These are phyloP conservation scores for Hygrocybe coccinea DNA, from an alignment of 768 basidiomycete species.

Conservation along the genomic window DNA sequence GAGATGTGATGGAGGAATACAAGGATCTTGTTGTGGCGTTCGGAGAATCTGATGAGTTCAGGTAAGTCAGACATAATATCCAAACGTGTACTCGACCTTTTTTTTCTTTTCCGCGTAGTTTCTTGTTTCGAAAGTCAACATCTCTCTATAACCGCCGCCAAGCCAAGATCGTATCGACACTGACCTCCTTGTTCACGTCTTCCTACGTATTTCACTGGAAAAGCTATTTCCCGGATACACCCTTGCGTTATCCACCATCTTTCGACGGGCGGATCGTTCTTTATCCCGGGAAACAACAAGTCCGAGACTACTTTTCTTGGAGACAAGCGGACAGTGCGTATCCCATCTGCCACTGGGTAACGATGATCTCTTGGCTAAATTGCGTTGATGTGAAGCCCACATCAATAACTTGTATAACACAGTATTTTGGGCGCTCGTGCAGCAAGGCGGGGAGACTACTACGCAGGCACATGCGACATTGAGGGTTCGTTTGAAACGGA, in stretches of 20 bases:
- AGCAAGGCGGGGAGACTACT: constrained; percentile 71
- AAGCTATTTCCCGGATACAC: constrained; percentile 65
- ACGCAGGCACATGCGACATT: constrained; percentile 79
- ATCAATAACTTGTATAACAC: constrained; percentile 99
- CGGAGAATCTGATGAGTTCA: constrained; percentile 97
- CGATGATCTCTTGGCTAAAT: constrained; percentile 10
- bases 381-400: constrained; percentile 59
- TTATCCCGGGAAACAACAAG: constrained; percentile 67
- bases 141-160: constrained; percentile 78
- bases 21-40: constrained; percentile 83
- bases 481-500: constrained; percentile 42
- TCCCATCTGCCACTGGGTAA: background rate
- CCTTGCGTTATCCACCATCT: constrained; percentile 77
- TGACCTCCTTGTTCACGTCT: constrained; percentile 87
- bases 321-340: constrained; percentile 88
- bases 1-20: constrained; percentile 73
- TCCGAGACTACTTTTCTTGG: constrained; percentile 95
- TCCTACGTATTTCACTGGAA: constrained; percentile 87
- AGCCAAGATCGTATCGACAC: constrained; percentile 79
- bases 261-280: constrained; percentile 88
- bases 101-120: constrained; percentile 45
- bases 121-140: constrained; percentile 74
- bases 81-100: too few species aligned
- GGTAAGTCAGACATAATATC: constrained; percentile 49
- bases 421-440: constrained; percentile 88